Evolutionary conservation across 2,329 filamentous ascomycete species (phyloP).

Genomic region (Alternaria sp.): DNA sequence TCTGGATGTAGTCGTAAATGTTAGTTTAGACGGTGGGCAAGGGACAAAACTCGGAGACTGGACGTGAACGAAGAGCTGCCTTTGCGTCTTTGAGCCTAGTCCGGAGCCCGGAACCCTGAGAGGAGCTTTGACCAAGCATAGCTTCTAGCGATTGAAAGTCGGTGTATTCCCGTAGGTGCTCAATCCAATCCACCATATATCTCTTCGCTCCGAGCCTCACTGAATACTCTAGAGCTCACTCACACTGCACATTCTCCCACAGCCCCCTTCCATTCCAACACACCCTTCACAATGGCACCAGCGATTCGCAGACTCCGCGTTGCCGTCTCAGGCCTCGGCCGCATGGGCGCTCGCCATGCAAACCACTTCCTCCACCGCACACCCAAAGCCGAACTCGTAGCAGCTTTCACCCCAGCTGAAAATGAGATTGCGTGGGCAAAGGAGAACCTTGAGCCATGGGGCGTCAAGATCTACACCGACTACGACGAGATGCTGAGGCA

Average conservation of each 20-base stretch:
- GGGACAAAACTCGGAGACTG: conserved; percentile 1
- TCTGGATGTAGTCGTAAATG: neutral
- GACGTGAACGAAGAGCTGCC: conserved; percentile 5
- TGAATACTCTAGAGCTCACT: neutral
- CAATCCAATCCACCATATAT: neutral
- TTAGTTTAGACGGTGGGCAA: neutral
- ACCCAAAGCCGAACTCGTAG: conserved; percentile 57
- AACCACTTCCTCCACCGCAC: conserved; percentile 58
- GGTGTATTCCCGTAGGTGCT: conserved; percentile 4
- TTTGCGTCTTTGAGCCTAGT: conserved; percentile 7
- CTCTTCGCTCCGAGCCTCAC: conserved; percentile 1
- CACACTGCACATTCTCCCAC: neutral
- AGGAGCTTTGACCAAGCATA: neutral
- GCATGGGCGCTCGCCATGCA: conserved; percentile 61
- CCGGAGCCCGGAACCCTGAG: conserved; percentile 25
- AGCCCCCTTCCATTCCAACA: conserved; percentile 1
- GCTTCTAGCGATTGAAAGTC: conserved; percentile 5
- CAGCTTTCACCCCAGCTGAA: conserved; percentile 57
- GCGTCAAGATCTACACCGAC: conserved; percentile 62
- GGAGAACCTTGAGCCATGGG: conserved; percentile 60
- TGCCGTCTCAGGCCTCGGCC: conserved; percentile 58
- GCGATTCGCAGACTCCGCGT: conserved; percentile 54
- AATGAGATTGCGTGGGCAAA: conserved; percentile 60
- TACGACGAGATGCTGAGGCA: conserved; percentile 67
- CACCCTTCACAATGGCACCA: conserved; percentile 41